A percentile compares a stretch with the other conserved stretches of the same genome.
phyloP scores from a whole-genome alignment of 345 rosid genomes.

The Raphanus sativus region DNA sequence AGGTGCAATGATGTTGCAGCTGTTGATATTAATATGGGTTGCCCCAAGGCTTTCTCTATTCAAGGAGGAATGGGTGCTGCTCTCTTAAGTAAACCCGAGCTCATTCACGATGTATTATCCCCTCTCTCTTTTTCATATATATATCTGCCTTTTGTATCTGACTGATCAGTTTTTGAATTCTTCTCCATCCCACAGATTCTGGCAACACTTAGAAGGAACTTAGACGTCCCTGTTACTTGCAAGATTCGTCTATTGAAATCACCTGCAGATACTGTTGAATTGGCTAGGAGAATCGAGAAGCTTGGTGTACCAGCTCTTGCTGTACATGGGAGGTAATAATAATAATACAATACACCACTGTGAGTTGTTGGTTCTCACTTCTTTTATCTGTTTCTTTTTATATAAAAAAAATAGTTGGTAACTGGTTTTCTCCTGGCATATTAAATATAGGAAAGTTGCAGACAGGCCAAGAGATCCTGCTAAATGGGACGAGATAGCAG shows the following conservation, averaged over 20 bases:
- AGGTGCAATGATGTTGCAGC: conserved; percentile 90
- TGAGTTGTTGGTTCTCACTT: background rate
- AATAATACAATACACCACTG: background rate
- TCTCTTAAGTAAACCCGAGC: conserved; percentile 72
- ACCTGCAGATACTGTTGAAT: conserved; percentile 79
- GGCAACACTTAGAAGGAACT: conserved; percentile 79
- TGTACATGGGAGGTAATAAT: conserved; percentile 85
- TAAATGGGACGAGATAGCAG: conserved; percentile 85
- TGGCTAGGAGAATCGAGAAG: conserved; percentile 87
- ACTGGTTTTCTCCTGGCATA: background rate
- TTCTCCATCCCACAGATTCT: conserved; percentile 56
- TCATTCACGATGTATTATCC: conserved; percentile 72
- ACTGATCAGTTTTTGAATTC: background rate
- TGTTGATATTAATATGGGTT: conserved; percentile 93
- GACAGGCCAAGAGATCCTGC: conserved; percentile 97
- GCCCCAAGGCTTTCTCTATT: conserved; percentile 86
- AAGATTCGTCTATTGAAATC: conserved; percentile 80
- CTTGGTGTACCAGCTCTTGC: conserved; percentile 93
- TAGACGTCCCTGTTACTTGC: conserved; percentile 80
- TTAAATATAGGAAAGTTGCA: conserved; percentile 62
- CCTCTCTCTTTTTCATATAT: background rate
- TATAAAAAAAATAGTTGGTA: background rate
- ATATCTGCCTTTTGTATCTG: background rate
- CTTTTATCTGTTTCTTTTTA: conserved; percentile 2
- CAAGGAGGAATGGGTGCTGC: conserved; percentile 99